These are phyloP conservation scores for Penicillium thymicola DNA, from an alignment of 2,329 filamentous ascomycete species.

Conservation along the genomic window DNA sequence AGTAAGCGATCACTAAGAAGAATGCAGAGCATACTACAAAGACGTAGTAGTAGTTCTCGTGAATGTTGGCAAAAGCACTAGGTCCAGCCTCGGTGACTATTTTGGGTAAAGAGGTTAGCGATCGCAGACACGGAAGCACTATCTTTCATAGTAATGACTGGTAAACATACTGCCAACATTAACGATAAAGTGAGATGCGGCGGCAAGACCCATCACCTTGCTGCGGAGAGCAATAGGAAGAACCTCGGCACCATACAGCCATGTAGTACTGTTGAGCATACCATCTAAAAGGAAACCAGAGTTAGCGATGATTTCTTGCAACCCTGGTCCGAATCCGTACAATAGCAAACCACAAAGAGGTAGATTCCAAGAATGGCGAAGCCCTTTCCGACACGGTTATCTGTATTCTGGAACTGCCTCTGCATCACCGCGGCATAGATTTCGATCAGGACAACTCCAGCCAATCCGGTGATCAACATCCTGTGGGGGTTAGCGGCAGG, in stretches of 20 bases:
- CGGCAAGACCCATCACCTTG: slow-evolving; percentile 55
- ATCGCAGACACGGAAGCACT: not conserved
- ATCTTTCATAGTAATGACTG: not conserved
- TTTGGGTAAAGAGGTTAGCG: not conserved
- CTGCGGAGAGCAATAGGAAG: slow-evolving; percentile 53
- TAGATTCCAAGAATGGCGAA: slow-evolving; percentile 61
- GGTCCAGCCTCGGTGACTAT: slow-evolving; percentile 54
- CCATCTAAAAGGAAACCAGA: slow-evolving; percentile 36
- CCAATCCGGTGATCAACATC: slow-evolving; percentile 55
- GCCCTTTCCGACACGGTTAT: slow-evolving; percentile 56
- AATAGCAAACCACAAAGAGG: slow-evolving; percentile 56
- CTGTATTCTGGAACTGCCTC: slow-evolving; percentile 52
- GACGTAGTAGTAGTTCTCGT: slow-evolving; percentile 61
- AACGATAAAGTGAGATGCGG: slow-evolving; percentile 54
- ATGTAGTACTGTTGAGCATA: slow-evolving; percentile 55
- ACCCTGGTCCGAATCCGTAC: slow-evolving; percentile 30
- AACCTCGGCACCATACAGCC: slow-evolving; percentile 56
- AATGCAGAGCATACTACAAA: slow-evolving; percentile 54
- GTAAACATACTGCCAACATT: slow-evolving; percentile 47
- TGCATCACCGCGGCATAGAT: slow-evolving; percentile 61
- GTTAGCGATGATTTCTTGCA: slow-evolving; percentile 1
- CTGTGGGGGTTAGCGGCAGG: slow-evolving; percentile 27
- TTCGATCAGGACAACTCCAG: slow-evolving; percentile 53
- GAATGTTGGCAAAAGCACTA: slow-evolving; percentile 55
- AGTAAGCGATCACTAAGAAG: slow-evolving; percentile 52